Conservation (phyloP, 192 early-diverging fungal species). For the Podila verticillata region DNA sequence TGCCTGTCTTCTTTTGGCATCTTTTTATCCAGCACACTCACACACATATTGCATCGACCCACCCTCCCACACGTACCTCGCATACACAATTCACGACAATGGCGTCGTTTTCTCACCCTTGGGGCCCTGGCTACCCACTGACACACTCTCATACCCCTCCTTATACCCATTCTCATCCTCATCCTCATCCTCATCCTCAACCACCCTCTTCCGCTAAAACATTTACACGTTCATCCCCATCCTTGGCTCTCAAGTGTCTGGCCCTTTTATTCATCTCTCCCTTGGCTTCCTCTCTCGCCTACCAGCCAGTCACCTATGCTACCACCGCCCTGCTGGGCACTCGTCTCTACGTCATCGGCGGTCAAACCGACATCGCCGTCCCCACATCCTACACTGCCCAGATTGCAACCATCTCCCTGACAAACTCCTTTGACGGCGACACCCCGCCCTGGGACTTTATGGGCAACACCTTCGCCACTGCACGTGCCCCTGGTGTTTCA, state of each 20-base stretch:
- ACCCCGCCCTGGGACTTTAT: conserved; percentile 30
- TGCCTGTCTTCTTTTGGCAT: not conserved
- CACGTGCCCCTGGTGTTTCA: conserved; percentile 12
- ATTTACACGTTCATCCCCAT: not conserved
- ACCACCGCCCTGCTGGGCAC: conserved; percentile 25
- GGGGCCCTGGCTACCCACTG: not conserved
- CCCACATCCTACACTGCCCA: conserved; percentile 17
- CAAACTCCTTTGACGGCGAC: conserved; percentile 13
- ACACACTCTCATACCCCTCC: not conserved
- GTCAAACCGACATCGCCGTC: conserved; percentile 11
- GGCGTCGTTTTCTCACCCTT: not conserved
- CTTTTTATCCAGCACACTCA: no score
- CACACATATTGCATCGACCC: no score
- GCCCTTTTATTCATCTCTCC: no score
- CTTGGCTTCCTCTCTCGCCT: not conserved
- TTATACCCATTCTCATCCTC: not conserved
- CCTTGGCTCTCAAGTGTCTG: no score
- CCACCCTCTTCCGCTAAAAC: not conserved
- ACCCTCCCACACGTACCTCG: no score
- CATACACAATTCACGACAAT: not conserved
- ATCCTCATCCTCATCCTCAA: not conserved
- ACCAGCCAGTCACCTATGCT: conserved; percentile 20
- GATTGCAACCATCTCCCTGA: conserved; percentile 17
- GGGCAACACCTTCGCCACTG: conserved; percentile 16
- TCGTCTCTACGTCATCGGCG: conserved; percentile 31